Conservation (phyloP, 495 filamentous ascomycete genomes). For the Aspergillus steynii region DNA sequence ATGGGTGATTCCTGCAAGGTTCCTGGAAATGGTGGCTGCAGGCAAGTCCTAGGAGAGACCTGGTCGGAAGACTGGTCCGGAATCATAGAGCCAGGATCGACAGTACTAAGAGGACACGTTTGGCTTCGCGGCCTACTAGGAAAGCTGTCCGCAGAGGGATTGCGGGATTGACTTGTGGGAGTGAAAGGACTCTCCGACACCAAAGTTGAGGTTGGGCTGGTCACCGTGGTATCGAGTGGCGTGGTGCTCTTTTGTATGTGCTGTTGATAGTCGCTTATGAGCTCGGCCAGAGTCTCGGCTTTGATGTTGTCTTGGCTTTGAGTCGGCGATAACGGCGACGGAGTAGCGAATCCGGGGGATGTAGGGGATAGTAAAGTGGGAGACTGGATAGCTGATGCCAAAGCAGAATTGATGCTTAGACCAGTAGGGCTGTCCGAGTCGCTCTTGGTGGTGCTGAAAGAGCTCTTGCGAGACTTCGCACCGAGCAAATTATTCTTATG, state of each 20-base stretch:
- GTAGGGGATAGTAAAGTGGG: slow-evolving; percentile 69
- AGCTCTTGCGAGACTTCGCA: slow-evolving; percentile 68
- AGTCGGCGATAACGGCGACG: slow-evolving; percentile 65
- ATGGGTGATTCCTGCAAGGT: slow-evolving; percentile 72
- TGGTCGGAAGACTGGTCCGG: slow-evolving; percentile 62
- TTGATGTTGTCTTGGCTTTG: slow-evolving; percentile 68
- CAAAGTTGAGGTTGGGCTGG: slow-evolving; percentile 85
- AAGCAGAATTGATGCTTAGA: slow-evolving; percentile 50
- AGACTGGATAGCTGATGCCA: slow-evolving; percentile 62
- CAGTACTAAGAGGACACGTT: slow-evolving; percentile 74
- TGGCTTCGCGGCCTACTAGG: slow-evolving; percentile 82
- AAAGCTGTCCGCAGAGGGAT: slow-evolving; percentile 53
- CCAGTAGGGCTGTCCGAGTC: slow-evolving; percentile 44
- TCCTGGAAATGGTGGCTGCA: slow-evolving; percentile 54
- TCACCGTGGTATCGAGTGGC: slow-evolving; percentile 62
- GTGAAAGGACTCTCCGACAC: slow-evolving; percentile 74
- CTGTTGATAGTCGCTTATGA: slow-evolving; percentile 49
- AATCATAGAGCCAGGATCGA: slow-evolving; percentile 72
- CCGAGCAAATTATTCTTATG: slow-evolving; percentile 79
- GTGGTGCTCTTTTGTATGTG: slow-evolving; percentile 58
- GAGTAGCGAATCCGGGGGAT: slow-evolving; percentile 65
- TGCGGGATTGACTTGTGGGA: slow-evolving; percentile 62
- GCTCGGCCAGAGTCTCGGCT: slow-evolving; percentile 53
- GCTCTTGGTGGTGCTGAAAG: slow-evolving; percentile 61
- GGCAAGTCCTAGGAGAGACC: slow-evolving; percentile 60